Evolutionary conservation across 352 stramenopile genomes (phyloP), one percentile per base, ranked within the genome.

Genomic region (Phytophthora megakarya): DNA sequence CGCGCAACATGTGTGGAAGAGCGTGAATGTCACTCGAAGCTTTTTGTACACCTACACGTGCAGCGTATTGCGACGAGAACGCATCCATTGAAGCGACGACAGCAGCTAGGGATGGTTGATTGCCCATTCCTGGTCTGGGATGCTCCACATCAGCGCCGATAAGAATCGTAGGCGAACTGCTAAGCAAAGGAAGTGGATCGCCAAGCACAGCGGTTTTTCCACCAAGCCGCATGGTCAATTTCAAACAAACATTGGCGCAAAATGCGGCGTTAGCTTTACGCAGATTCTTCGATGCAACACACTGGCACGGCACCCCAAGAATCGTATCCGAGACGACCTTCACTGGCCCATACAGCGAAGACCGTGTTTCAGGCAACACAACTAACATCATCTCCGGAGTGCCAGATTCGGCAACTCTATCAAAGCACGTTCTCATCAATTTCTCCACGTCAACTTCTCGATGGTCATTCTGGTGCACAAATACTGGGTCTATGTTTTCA

Each of bases 81-180:
- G 59, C 51, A 55, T 95, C 84, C 47, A 91, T 67, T 1, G 82
- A 93, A 2, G 82, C 86, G 6, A 90, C 82, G 1, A 95, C 84
- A 2, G 82, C 78, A 1, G 83, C 81, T 42, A 93, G 88, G 16
- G 70, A 74, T 19, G 81, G 75, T 9, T 74, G 73, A 21, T 56
- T 70, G 30, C 70, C 73, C 40, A 76, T 73, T 23, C 67, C 70
- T 10, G 76, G 69, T 3, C 80, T 65, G 4, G 79, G 78, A 43
- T 92, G 79, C 38, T 84, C 78, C 19, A 92, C 75, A 46, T 88
- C 78, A 0, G 83, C 85, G 16, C 85, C 83, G 47, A 92, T 87
- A 16, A 92, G 73, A 30, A 94, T 94, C 37, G 84, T 90, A 13
- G 68, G 50, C 10, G 54, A 55, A 12, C 35, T 57, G 12, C 46